phyloP scores from a whole-genome alignment of 352 stramenopile genomes.

The Phytophthora boehmeriae region DNA sequence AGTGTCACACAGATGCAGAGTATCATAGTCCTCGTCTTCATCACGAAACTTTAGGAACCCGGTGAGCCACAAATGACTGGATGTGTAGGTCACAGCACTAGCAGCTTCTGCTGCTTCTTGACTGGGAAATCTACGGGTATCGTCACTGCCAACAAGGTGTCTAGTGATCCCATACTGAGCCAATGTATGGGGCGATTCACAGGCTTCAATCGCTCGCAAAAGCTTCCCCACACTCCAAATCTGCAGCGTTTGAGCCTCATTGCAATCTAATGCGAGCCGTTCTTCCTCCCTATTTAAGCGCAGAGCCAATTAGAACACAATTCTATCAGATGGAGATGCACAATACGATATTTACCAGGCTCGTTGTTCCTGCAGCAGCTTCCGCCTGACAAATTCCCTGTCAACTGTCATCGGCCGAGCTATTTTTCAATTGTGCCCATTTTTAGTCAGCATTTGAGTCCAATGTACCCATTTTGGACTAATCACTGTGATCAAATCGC shows the following conservation, averaged over 20 bases:
- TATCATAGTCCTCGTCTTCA: constrained; percentile 17
- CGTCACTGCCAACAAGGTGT: constrained; percentile 9
- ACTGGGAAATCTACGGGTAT: constrained; percentile 6
- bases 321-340: neutral
- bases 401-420: constrained; percentile 5
- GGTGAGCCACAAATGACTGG: constrained; percentile 45
- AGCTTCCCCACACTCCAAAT: constrained; percentile 38
- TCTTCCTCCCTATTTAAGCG: constrained; percentile 18
- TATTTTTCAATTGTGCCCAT: neutral
- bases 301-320: neutral
- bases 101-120: neutral
- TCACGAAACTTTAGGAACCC: constrained; percentile 51
- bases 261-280: constrained; percentile 5
- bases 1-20: constrained; percentile 44
- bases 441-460: too few relatives aligned
- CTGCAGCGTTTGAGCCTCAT: neutral
- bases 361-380: constrained; percentile 21
- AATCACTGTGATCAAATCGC: too few relatives aligned
- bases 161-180: constrained; percentile 17
- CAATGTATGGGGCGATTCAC: constrained; percentile 12
- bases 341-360: constrained; percentile 17
- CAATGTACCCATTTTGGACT: too few relatives aligned
- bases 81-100: constrained; percentile 39
- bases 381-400: constrained; percentile 22
- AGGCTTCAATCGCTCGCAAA: constrained; percentile 25